Conservation (phyloP, 2,329 filamentous ascomycete genomes). For the Ophiobolus disseminans region DNA sequence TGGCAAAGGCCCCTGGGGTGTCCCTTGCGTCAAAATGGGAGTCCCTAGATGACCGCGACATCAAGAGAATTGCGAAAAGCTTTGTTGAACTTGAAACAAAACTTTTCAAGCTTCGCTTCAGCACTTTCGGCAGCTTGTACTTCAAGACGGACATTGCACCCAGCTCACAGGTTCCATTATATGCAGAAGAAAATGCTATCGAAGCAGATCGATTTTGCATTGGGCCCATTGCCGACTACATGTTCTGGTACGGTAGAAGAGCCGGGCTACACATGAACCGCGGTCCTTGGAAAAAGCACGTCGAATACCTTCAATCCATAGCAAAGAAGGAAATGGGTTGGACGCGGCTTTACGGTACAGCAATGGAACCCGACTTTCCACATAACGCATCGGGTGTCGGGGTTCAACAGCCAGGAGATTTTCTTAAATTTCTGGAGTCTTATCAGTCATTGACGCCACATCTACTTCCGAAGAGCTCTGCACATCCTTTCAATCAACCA, state of each 20-base stretch:
- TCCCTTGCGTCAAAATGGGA: constrained; percentile 38
- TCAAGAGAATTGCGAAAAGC: constrained; percentile 20
- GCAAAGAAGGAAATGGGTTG: constrained; percentile 17
- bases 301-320: constrained; percentile 21
- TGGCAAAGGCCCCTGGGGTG: constrained; percentile 41
- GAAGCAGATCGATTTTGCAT: constrained; percentile 25
- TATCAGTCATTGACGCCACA: constrained; percentile 17
- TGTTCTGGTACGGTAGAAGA: constrained; percentile 36
- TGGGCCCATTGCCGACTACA: constrained; percentile 32
- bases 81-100: constrained; percentile 33
- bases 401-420: constrained; percentile 17
- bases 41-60: constrained; percentile 16
- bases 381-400: constrained; percentile 17
- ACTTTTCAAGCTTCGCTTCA: constrained; percentile 27
- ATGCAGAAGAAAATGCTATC: constrained; percentile 8
- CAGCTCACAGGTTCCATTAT: constrained; percentile 13
- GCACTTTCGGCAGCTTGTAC: constrained; percentile 40
- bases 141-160: constrained; percentile 27
- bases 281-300: constrained; percentile 33
- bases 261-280: constrained; percentile 24
- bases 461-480: constrained; percentile 16
- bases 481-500: constrained; percentile 18
- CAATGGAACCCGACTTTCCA: constrained; percentile 20
- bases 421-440: constrained; percentile 11
- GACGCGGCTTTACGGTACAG: constrained; percentile 16